A percentile compares a stretch with the other conserved stretches of the same genome.
Evolutionary conservation across 345 rosid genomes (phyloP).

Genomic region (Gynandropsis gynandra): DNA sequence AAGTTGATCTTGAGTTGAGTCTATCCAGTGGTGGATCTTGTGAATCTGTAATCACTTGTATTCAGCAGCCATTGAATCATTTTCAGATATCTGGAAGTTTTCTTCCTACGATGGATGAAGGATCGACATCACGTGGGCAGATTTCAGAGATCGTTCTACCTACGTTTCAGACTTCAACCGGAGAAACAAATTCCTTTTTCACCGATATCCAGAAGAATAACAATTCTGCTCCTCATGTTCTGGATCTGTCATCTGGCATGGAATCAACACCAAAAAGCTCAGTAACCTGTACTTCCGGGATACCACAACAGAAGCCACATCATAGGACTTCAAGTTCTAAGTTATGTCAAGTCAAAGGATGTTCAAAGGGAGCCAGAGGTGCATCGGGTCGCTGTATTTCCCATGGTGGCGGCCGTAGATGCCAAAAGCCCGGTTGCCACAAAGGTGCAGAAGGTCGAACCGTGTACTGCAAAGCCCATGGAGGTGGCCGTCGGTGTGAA

Average conservation of each 20-base stretch:
- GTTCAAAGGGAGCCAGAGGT: conserved; percentile 98
- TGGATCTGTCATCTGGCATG: conserved; percentile 56
- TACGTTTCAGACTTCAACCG: conserved; percentile 33
- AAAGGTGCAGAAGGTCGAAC: conserved; percentile 99
- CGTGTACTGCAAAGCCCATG: conserved; percentile 95
- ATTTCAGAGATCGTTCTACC: conserved; percentile 34
- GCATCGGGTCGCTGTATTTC: conserved; percentile 95
- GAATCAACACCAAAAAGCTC: conserved; percentile 52
- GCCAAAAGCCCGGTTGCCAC: conserved; percentile 80
- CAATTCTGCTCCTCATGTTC: conserved; percentile 31
- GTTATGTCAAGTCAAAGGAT: conserved; percentile 85
- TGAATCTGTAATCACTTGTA: conserved; percentile 63
- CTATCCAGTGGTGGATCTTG: conserved; percentile 53
- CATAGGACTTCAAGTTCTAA: conserved; percentile 53
- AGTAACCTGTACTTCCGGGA: conserved; percentile 76
- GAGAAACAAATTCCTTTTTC: conserved; percentile 38
- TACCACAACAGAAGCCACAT: conserved; percentile 49
- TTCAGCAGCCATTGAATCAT: conserved; percentile 31
- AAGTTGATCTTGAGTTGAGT: conserved; percentile 69
- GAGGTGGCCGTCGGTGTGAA: conserved; percentile 96
- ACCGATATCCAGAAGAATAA: conserved; percentile 33
- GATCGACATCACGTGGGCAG: conserved; percentile 39
- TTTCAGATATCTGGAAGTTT: conserved; percentile 36
- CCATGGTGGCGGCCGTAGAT: conserved; percentile 97
- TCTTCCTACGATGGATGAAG: conserved; percentile 40